A percentile compares a stretch with the other conserved stretches of the same genome.
Evolutionary conservation across 352 stramenopile species (phyloP).

Genomic region (Plasmopara muralis): DNA sequence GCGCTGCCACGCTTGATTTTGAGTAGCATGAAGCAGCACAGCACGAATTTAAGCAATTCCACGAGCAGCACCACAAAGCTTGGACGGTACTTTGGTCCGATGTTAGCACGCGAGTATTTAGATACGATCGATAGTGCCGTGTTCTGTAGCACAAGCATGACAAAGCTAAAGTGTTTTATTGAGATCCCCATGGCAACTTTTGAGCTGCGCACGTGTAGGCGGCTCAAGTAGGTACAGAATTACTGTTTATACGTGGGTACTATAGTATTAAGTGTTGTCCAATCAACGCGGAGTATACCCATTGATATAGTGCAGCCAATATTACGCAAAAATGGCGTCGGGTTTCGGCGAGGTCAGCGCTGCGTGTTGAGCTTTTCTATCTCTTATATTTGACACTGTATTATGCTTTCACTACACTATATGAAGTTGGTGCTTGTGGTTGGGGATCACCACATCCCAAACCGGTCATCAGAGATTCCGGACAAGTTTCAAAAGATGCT

Average conservation of each 20-base stretch:
- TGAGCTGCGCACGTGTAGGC: no score
- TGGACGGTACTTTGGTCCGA: conserved; percentile 76
- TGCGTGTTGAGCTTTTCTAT: neutral
- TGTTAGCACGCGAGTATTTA: conserved; percentile 74
- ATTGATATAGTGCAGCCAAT: neutral
- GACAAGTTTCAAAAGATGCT: conserved; percentile 95
- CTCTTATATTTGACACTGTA: neutral
- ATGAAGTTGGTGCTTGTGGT: conserved; percentile 94
- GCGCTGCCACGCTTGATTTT: conserved; percentile 55
- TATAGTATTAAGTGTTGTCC: neutral
- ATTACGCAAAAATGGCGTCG: conserved; percentile 35
- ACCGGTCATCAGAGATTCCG: conserved; percentile 90
- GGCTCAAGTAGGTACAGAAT: neutral
- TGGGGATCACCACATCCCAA: conserved; percentile 96
- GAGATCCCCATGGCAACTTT: conserved; percentile 25
- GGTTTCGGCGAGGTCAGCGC: conserved; percentile 52
- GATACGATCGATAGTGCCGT: conserved; percentile 81
- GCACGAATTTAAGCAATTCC: conserved; percentile 73
- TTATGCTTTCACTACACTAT: neutral
- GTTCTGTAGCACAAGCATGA: conserved; percentile 85
- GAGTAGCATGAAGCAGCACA: conserved; percentile 72
- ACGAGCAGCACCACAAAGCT: conserved; percentile 76
- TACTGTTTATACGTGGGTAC: neutral
- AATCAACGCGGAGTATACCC: conserved; percentile 14
- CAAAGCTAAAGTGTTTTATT: conserved; percentile 76